Evolutionary conservation across 208 protist species (phyloP), one percentile per base, ranked within the genome.

Genomic region (Trypanosoma lewisi): DNA sequence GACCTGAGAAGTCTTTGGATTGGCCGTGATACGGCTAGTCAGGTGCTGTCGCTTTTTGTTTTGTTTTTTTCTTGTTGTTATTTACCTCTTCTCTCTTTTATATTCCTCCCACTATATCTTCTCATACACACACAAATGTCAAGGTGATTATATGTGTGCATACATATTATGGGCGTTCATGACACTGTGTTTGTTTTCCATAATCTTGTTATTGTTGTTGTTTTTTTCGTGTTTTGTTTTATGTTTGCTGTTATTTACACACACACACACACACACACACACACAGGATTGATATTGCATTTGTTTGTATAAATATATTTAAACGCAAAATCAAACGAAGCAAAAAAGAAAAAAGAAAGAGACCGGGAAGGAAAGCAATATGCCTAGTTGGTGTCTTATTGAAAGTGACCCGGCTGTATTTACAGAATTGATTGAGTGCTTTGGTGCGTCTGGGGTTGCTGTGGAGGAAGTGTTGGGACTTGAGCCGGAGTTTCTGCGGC

Each of bases 391-490:
- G 98, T 98, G 94, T 60, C 92, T 95, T 50, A 98, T 99, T 67
- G 97, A 99, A 73, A 96, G 80, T 54, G 97, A 98, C 65, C 95
- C 98, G 16, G 96, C 89, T 30, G 88, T 99, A 14, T 99, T 99
- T 68, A 98, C 96, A 9, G 97, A 99, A 73, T 80, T 99, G 14
- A 93, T 99, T 31, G 61, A 92, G 31, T 69, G 73, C 28, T 82
- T 99, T 34, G 97, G 98, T n/a, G 95, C 98, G 0, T 93, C 91
- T 48, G 96, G 85, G 27, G 76, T 98, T 0, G 86, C 98, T 45
- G 97, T 99, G 5, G 95, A 99, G 72, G 97, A 99, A 71, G 51
- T 99, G 6, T 85, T 97, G 52, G 63, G 70, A 7, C 81, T 99
- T 0, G 97, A 99, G 59, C 61, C 78, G 4, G 77, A 77, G 2